Base-by-base conservation (phyloP, 495 filamentous ascomycete species). In the Hyaloscypha variabilis region DNA sequence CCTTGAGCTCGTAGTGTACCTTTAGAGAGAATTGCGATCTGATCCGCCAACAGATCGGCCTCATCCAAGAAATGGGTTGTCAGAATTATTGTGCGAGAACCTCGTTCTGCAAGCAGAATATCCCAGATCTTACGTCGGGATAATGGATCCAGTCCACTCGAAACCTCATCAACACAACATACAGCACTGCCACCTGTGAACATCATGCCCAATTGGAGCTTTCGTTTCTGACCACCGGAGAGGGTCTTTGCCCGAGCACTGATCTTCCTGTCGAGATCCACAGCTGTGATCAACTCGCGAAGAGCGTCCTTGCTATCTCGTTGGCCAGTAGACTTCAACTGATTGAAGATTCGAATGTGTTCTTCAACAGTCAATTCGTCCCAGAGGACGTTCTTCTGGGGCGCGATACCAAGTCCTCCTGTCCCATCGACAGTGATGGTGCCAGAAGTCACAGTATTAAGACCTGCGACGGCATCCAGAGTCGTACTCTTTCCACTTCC, bases 131-230 rank as follows among this genome's bases (percentile, higher is more conserved):
- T 96, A 11, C 91, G 78, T 19, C 93, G 78, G 49, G 86, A 89
- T 17, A 97, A 80, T 0, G 93, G 92, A 71, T 97, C 93, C 11
- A 97, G 78, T 6, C 93, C 93, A 57, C 86, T 89, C 17, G 88
- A 91, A 5, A 94, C 91, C 72, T 97, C 93, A 72, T 97, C 93
- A 8, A 97, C 88, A 74, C 91, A 93, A 74, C 93, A 97, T 8
- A 97, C 87, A 19, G 82, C 85, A 65, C 88, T 91, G 21, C 91
- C 93, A 46, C 93, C 93, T 26, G 91, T 93, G 60, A 97, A 86
- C 91, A 95, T 96, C 85, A 94, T 93, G n/a, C 89, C 88, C 11
- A 97, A 83, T 72, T 97, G 93, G n/a, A 94, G 78, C 74, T 96
- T 96, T 25, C 93, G 82, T 75, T 94, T 96, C 75, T 97, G 93